A percentile compares a stretch with the other conserved stretches of the same genome.
These are phyloP conservation scores for Populus tomentosa DNA, from an alignment of 441 rosid species.

Conservation along the genomic window DNA sequence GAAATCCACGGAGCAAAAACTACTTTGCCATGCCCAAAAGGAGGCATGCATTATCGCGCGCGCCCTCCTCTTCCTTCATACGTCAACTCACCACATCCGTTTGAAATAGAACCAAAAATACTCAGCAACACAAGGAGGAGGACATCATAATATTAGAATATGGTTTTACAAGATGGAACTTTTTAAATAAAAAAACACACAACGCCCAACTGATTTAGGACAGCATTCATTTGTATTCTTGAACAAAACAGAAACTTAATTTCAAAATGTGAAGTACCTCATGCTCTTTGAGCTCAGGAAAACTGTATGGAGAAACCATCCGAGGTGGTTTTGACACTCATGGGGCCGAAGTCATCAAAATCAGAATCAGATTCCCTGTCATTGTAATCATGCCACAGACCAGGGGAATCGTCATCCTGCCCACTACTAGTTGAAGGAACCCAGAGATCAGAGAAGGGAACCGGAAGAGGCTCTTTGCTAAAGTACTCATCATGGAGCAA, in stretches of 20 bases:
- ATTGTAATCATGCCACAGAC: slow-evolving; percentile 45
- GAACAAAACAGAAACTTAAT: background rate
- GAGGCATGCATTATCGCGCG: background rate
- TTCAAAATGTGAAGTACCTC: background rate
- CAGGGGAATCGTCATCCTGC: slow-evolving; percentile 63
- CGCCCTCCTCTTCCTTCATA: background rate
- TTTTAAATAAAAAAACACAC: background rate
- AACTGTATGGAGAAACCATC: slow-evolving; percentile 64
- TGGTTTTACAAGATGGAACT: background rate
- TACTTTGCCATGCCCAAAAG: background rate
- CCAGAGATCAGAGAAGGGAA: slow-evolving; percentile 57
- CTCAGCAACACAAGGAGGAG: background rate
- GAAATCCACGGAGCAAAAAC: background rate
- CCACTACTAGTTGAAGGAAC: slow-evolving; percentile 53
- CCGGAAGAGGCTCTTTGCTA: slow-evolving; percentile 71
- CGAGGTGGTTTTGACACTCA: slow-evolving; percentile 42
- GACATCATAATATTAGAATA: background rate
- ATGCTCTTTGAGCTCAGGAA: slow-evolving; percentile 32
- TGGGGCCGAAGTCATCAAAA: slow-evolving; percentile 54
- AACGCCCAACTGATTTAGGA: background rate
- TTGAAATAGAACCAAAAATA: background rate
- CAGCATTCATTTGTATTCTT: background rate
- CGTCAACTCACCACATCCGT: background rate
- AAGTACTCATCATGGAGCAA: slow-evolving; percentile 71
- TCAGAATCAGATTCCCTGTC: slow-evolving; percentile 74